Evolutionary conservation across 257 asterid species (phyloP), one percentile per base, ranked within the genome.

Genomic region (Craterostigma plantagineum): DNA sequence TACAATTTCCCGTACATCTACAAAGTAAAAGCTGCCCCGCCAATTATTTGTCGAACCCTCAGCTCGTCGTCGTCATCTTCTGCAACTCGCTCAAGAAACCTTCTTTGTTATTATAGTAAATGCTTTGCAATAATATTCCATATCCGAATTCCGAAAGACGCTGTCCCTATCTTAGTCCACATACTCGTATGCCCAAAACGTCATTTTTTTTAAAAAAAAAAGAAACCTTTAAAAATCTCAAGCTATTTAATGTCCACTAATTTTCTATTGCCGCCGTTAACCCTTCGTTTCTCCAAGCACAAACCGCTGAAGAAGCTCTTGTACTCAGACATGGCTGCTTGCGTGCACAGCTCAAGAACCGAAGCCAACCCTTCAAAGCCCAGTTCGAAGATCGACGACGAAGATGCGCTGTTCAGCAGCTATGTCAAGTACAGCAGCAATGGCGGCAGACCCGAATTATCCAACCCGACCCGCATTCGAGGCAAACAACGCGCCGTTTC

Each of bases 311-410:
- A 53, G n/a, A n/a, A n/a, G n/a, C n/a, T n/a, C n/a, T n/a, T n/a
- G 12, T 0, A 69, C 40, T 16, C 53, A 38, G 18, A 69, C 61
- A 79, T 78, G 92, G 68, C 86, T 0, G 64, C 91, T 23, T 81
- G 76, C 51, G 52, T 77, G 9, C 86, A 76, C 65, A 41, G 71
- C 13, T 71, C 92, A 7, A 51, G 75, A 59, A 63, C 82, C 0
- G 60, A 23, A 23, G 6, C 6, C 4, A 23, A 81, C 27, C 62
- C 62, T 8, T 15, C 85, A 1, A 63, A 55, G 1, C 52, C 49
- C 45, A 50, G 38, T 23, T 49, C 63, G 2, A 61, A 60, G 37
- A 51, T 47, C 54, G 73, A 64, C 13, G 68, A 72, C 4, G 54
- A 58, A 15, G 68, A 6, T 6, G 30, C 30, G 30, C 4, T 51